These are phyloP conservation scores for Parafenestella ontariensis DNA, from an alignment of 2,329 filamentous ascomycete species.

Conservation along the genomic window DNA sequence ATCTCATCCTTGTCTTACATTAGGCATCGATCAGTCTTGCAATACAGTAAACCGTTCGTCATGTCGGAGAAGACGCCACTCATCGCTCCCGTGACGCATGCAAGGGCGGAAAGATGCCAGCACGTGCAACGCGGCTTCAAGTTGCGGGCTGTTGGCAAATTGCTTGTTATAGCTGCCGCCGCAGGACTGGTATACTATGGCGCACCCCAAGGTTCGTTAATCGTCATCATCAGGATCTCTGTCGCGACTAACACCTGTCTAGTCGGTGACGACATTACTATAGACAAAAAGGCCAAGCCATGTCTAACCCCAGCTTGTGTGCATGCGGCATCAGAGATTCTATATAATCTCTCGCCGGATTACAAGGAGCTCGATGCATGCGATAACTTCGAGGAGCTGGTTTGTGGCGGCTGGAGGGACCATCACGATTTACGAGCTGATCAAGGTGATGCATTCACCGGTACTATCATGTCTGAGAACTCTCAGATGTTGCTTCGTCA, in stretches of 20 bases:
- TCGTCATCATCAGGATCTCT: not conserved
- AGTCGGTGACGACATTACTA: constrained; percentile 6
- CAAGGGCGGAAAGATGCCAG: constrained; percentile 12
- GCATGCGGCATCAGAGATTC: constrained; percentile 67
- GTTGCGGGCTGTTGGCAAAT: constrained; percentile 17
- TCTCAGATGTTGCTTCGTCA: constrained; percentile 66
- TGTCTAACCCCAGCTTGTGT: constrained; percentile 68
- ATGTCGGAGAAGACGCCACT: constrained; percentile 36
- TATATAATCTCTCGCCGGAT: constrained; percentile 67
- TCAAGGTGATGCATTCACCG: constrained; percentile 66
- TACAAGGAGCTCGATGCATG: constrained; percentile 72
- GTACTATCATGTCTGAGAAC: constrained; percentile 67
- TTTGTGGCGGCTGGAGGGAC: constrained; percentile 71
- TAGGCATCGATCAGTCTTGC: not conserved
- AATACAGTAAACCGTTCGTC: not conserved
- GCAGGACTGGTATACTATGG: constrained; percentile 31
- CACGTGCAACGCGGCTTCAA: constrained; percentile 21
- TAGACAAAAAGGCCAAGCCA: constrained; percentile 19
- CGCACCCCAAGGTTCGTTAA: constrained; percentile 16
- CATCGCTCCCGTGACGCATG: constrained; percentile 16
- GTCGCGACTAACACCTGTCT: not conserved
- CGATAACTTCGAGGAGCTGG: constrained; percentile 71
- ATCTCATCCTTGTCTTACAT: not conserved
- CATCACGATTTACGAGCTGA: constrained; percentile 71
- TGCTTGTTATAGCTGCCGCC: constrained; percentile 24